Base-by-base conservation (phyloP, 208 protist species). In the Spongospora subterranea region DNA sequence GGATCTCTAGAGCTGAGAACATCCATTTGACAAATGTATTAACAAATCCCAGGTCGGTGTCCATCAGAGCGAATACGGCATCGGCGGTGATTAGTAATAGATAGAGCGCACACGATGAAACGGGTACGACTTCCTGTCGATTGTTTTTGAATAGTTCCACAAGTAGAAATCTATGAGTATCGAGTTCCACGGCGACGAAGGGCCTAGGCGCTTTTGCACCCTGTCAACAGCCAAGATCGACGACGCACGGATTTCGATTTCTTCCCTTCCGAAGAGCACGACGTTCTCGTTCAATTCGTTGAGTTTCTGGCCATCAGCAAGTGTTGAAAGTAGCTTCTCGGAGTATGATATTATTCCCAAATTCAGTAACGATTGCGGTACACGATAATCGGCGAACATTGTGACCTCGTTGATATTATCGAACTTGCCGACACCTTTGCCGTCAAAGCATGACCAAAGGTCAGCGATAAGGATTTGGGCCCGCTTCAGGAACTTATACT, bases 341-440 rank as follows among this genome's bases (percentile, higher is more conserved):
- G 50, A 60, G 50, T 60, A 60, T 60, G 6, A 6, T 29, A 29
- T 6, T 6, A 60, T 60, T 60, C 50, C 50, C 50, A 60, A 24
- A 6, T 60, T 24, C 6, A 60, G 50, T 24, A 60, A 60, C 13
- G 50, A 6, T 24, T 60, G 50, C 6, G 50, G 50, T 6, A 60
- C 50, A 60, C 50, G 50, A 60, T 60, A 60, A 60, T 60, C 50
- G 50, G 50, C 50, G 50, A 60, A 60, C 50, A 60, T 60, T 60
- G 50, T 60, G 24, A 60, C 24, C 6, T 60, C 50, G 24, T 60
- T 24, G 50, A 60, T 60, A 60, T 29, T 60, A 24, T 60, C 50
- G 24, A 60, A 60, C 24, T 24, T 6, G 50, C 50, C 50, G 24
- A 60, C 13, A 24, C 24, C 24, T 24, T 6, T 24, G 24, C 50